Conservation (phyloP, 371 early-diverging fungal species). For the Basidiobolus meristosporus region DNA sequence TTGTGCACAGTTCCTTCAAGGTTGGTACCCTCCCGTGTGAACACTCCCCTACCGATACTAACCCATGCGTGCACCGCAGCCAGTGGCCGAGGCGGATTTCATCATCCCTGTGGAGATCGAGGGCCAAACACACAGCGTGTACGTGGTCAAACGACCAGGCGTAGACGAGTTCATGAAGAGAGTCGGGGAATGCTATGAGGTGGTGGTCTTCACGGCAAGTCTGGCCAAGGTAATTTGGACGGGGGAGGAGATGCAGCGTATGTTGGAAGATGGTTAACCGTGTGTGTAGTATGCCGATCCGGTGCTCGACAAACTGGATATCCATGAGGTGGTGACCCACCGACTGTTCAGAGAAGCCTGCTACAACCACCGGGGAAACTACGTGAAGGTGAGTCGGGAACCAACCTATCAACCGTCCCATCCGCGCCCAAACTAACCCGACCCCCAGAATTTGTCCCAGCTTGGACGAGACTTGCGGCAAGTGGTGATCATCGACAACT, state of each 20-base stretch:
- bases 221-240: constrained; percentile 56
- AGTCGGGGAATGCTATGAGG: constrained; percentile 76
- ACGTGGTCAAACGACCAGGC: constrained; percentile 88
- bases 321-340: constrained; percentile 62
- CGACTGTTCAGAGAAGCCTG: constrained; percentile 93
- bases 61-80: constrained; percentile 31
- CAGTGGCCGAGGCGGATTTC: constrained; percentile 41
- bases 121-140: constrained; percentile 76
- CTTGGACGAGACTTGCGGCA: constrained; percentile 70
- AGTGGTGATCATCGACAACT: constrained; percentile 75
- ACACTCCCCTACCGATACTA: not conserved
- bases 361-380: constrained; percentile 81
- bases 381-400: constrained; percentile 56
- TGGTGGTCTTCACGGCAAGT: constrained; percentile 92
- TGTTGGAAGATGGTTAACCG: not conserved
- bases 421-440: constrained; percentile 1
- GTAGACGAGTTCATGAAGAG: constrained; percentile 79
- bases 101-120: constrained; percentile 83
- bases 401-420: no score
- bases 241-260: not conserved
- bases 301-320: constrained; percentile 84
- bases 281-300: constrained; percentile 84
- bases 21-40: constrained; percentile 3
- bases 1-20: constrained; percentile 73
- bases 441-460: constrained; percentile 45